phyloP scores from a whole-genome alignment of 305 asterid species.

The Fraxinus latifolia region DNA sequence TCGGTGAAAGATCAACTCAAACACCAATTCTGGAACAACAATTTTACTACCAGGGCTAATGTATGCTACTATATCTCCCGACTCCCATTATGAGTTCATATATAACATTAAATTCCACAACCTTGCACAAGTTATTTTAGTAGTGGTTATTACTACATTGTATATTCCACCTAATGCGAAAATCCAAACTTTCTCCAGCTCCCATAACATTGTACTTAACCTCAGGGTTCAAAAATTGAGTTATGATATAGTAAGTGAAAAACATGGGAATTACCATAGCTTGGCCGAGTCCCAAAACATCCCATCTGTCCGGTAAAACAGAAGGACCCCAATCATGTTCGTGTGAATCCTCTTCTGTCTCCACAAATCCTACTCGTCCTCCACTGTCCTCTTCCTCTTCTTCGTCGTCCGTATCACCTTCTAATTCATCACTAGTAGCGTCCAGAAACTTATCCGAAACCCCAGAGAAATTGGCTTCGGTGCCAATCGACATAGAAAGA shows the following conservation, averaged over 20 bases:
- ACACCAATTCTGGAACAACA: background rate
- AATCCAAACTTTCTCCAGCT: slow-evolving; percentile 14
- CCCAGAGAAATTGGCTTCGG: slow-evolving; percentile 26
- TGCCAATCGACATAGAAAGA: slow-evolving; percentile 43
- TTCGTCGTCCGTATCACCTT: slow-evolving; percentile 53
- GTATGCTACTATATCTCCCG: background rate
- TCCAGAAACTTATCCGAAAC: slow-evolving; percentile 18
- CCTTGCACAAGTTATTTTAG: background rate
- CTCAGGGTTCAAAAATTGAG: background rate
- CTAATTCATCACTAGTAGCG: slow-evolving; percentile 33
- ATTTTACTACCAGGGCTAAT: background rate
- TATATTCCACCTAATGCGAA: background rate
- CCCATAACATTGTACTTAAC: background rate
- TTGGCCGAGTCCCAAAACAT: slow-evolving; percentile 94
- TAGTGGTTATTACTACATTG: background rate
- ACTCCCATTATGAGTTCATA: background rate
- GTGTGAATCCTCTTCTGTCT: slow-evolving; percentile 1
- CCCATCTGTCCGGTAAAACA: slow-evolving; percentile 65
- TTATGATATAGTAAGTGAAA: background rate
- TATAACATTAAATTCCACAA: background rate
- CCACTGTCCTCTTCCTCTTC: slow-evolving; percentile 39
- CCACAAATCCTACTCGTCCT: background rate
- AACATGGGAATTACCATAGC: slow-evolving; percentile 62
- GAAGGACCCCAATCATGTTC: slow-evolving; percentile 22
- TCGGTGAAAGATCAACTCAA: background rate